Evolutionary conservation across 2,329 filamentous ascomycete species (phyloP).

Genomic region (Zalaria sp.): DNA sequence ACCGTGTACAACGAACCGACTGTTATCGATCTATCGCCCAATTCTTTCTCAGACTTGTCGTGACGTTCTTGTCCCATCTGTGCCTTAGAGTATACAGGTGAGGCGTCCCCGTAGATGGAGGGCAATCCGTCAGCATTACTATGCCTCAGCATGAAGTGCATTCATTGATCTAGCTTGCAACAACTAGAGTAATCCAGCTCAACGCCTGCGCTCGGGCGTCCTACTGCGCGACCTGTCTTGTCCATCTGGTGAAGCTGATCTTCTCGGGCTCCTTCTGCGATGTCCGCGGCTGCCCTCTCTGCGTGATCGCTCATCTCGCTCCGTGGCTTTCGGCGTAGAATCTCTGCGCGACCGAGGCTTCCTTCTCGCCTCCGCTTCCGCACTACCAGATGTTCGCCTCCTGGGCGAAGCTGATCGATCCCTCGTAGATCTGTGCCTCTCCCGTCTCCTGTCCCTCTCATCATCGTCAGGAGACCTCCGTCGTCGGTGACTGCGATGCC

Average conservation of each 20-base stretch:
- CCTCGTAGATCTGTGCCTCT: slow-evolving; percentile 2
- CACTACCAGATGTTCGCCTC: neutral
- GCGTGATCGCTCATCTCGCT: neutral
- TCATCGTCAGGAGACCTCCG: slow-evolving; percentile 5
- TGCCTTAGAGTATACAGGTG: too few relatives aligned
- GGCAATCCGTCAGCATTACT: too few relatives aligned
- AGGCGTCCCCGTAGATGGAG: too few relatives aligned
- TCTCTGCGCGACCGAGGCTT: neutral
- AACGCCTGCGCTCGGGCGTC: neutral
- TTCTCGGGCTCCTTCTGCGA: neutral
- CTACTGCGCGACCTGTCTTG: neutral
- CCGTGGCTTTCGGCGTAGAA: neutral
- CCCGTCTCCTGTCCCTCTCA: slow-evolving; percentile 1
- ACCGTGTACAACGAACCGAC: too few relatives aligned
- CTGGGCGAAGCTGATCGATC: neutral
- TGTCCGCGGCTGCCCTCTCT: neutral
- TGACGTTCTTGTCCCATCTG: too few relatives aligned
- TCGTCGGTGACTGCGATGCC: slow-evolving; percentile 5
- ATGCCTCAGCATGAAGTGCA: too few relatives aligned
- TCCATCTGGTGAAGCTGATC: neutral
- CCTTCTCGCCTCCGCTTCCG: neutral
- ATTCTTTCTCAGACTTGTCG: too few relatives aligned
- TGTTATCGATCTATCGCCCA: too few relatives aligned
- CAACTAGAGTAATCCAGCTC: neutral
- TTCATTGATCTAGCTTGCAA: too few relatives aligned